Evolutionary conservation across 2,329 filamentous ascomycete genomes (phyloP).

Genomic region (Hysterium pulicare): DNA sequence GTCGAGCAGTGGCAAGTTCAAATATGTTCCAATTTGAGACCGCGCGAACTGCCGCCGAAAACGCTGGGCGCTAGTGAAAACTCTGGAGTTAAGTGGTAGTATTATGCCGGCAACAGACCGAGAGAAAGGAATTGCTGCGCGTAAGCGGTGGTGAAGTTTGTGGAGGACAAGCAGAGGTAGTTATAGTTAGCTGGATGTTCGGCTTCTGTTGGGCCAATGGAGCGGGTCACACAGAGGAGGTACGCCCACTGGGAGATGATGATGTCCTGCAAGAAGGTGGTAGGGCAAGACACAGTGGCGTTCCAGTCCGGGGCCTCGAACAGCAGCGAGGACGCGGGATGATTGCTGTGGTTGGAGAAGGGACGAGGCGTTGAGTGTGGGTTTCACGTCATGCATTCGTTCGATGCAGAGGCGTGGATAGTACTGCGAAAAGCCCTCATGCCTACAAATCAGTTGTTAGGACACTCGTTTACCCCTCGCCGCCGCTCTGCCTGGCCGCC

Average conservation of each 20-base stretch:
- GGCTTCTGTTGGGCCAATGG: too few relatives aligned
- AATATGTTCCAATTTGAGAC: slow-evolving; percentile 2
- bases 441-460: too few relatives aligned
- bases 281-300: background rate
- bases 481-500: too few relatives aligned
- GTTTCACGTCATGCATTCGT: too few relatives aligned
- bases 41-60: background rate
- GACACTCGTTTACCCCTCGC: too few relatives aligned
- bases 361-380: too few relatives aligned
- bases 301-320: background rate
- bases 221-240: background rate
- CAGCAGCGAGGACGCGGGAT: background rate
- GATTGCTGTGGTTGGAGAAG: background rate
- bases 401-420: too few relatives aligned
- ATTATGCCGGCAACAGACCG: slow-evolving; percentile 2
- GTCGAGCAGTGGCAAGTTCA: background rate
- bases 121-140: background rate
- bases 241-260: background rate
- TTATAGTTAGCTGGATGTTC: background rate
- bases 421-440: too few relatives aligned
- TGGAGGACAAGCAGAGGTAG: background rate
- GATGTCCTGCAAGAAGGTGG: background rate
- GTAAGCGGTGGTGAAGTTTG: background rate
- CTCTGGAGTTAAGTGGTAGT: background rate
- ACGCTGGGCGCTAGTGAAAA: background rate